These are phyloP conservation scores for Helicostylum pulchrum DNA, from an alignment of 192 early-diverging fungal species.

Conservation along the genomic window DNA sequence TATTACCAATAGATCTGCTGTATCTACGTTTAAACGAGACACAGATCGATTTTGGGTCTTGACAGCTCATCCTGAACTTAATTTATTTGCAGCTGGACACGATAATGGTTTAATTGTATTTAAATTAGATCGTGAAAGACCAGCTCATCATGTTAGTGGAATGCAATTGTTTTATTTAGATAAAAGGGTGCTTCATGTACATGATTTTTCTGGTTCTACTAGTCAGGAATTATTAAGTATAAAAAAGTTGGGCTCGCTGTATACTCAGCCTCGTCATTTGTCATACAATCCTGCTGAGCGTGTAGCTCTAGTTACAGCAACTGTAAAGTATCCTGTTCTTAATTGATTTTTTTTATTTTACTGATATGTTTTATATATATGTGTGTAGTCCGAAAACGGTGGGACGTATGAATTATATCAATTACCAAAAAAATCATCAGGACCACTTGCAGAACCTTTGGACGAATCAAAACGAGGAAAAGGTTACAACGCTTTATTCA, in stretches of 20 bases:
- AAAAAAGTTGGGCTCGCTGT: constrained; percentile 69
- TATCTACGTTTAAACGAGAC: constrained; percentile 96
- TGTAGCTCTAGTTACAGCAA: constrained; percentile 76
- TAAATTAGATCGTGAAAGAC: constrained; percentile 97
- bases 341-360: neutral
- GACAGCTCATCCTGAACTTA: constrained; percentile 94
- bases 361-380: constrained; percentile 32
- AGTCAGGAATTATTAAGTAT: constrained; percentile 78
- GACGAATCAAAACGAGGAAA: constrained; percentile 73
- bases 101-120: constrained; percentile 98
- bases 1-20: constrained; percentile 87
- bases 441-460: constrained; percentile 56
- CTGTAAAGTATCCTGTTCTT: neutral
- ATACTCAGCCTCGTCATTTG: constrained; percentile 72
- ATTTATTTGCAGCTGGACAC: constrained; percentile 97
- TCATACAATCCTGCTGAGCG: constrained; percentile 96
- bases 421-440: constrained; percentile 69
- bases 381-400: constrained; percentile 62
- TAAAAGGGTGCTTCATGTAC: constrained; percentile 78
- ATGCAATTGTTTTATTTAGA: constrained; percentile 85
- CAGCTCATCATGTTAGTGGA: constrained; percentile 82
- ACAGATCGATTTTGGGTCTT: constrained; percentile 97
- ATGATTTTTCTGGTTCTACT: constrained; percentile 75
- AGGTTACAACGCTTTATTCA: constrained; percentile 86
- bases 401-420: constrained; percentile 89